Conservation (phyloP, 768 basidiomycete genomes). For the Russula sp. region DNA sequence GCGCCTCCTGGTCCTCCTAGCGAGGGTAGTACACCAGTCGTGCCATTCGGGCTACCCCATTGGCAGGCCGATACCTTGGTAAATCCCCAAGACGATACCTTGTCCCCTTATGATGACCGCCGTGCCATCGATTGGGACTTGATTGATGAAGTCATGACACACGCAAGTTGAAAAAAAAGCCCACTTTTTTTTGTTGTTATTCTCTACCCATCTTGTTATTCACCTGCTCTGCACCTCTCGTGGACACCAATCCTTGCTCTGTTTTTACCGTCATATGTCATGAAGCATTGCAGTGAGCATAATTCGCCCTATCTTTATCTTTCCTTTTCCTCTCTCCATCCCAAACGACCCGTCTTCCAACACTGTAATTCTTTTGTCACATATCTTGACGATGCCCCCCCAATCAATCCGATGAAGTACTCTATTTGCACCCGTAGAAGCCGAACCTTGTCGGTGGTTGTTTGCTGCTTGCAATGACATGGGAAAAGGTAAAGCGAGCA, state of each 20-base stretch:
- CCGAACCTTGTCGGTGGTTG: background rate
- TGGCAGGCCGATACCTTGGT: background rate
- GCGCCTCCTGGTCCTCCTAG: slow-evolving; percentile 18
- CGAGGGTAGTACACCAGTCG: slow-evolving; percentile 18
- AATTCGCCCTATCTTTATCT: background rate
- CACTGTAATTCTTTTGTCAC: background rate
- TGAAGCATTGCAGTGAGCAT: background rate
- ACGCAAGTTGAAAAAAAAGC: background rate
- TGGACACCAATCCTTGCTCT: background rate
- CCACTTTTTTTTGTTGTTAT: background rate
- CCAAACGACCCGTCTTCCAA: background rate
- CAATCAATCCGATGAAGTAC: background rate
- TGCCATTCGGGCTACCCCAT: background rate
- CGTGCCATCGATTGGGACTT: slow-evolving; percentile 20
- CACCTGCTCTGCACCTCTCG: background rate
- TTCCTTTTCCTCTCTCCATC: background rate
- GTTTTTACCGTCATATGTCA: background rate
- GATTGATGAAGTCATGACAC: slow-evolving; percentile 21
- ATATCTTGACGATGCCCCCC: background rate
- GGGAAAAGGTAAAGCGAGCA: no score
- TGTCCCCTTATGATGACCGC: slow-evolving; percentile 8
- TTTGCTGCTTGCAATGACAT: background rate
- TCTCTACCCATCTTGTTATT: background rate
- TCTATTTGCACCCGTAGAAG: background rate
- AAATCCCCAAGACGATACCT: background rate